These are phyloP conservation scores for Starmerella sp. DNA, from an alignment of 805 yeast species.

Conservation along the genomic window DNA sequence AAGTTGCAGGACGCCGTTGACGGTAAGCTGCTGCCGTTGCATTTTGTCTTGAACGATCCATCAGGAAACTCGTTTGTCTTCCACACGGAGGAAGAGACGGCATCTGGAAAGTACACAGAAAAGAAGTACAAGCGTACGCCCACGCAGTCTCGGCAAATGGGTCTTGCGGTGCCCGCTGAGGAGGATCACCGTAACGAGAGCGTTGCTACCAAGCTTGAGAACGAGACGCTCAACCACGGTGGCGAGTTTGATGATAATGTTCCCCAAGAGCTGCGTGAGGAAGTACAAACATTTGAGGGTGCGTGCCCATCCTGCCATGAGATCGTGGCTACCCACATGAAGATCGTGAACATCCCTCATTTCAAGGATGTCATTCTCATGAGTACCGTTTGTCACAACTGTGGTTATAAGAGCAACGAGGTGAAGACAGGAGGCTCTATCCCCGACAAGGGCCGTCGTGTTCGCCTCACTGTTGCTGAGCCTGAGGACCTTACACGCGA, in stretches of 20 bases:
- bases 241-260: constrained; percentile 57
- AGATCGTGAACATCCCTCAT: constrained; percentile 91
- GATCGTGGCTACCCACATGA: constrained; percentile 89
- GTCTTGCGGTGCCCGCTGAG: constrained; percentile 36
- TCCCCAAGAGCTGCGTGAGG: constrained; percentile 66
- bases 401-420: constrained; percentile 95
- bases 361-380: constrained; percentile 93
- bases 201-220: constrained; percentile 20
- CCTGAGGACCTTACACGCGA: constrained; percentile 91
- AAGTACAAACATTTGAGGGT: constrained; percentile 86
- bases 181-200: constrained; percentile 38
- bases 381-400: constrained; percentile 84
- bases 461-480: constrained; percentile 67
- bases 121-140: constrained; percentile 72
- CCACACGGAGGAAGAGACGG: constrained; percentile 53
- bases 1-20: constrained; percentile 49
- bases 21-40: constrained; percentile 68
- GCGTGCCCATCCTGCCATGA: constrained; percentile 82
- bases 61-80: constrained; percentile 97
- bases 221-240: constrained; percentile 35
- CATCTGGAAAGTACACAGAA: constrained; percentile 82
- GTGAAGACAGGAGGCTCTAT: constrained; percentile 98
- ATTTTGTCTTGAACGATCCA: constrained; percentile 79
- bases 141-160: constrained; percentile 77
- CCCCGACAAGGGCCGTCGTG: constrained; percentile 70